Conservation (phyloP, 2,329 filamentous ascomycete species). For the Cordyceps farinosa region DNA sequence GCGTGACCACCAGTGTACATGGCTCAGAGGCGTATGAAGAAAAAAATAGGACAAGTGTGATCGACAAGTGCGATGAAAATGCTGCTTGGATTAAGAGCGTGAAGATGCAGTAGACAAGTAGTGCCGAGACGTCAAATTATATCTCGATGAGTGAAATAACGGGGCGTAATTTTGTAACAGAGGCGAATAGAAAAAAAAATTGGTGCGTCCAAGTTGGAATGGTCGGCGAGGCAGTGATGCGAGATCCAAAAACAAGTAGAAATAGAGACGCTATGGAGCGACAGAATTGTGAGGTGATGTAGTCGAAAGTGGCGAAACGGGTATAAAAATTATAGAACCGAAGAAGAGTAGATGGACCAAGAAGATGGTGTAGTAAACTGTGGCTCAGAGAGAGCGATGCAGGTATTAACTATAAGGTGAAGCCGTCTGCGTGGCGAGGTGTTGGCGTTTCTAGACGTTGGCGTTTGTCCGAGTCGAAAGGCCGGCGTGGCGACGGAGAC, state of each 20-base stretch:
- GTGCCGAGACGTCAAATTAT: conserved; percentile 15
- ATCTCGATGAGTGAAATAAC: not conserved
- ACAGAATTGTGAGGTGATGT: not conserved
- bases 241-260: conserved; percentile 14
- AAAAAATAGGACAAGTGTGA: not conserved
- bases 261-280: conserved; percentile 10
- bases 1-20: conserved; percentile 98
- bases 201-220: not conserved
- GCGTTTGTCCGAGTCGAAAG: not conserved
- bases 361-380: not conserved
- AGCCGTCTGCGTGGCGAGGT: not conserved
- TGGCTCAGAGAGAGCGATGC: not conserved
- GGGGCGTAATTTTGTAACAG: not conserved
- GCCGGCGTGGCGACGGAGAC: not conserved
- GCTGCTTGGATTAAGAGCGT: conserved; percentile 5
- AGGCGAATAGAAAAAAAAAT: not conserved
- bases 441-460: not conserved
- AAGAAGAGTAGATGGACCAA: conserved; percentile 26
- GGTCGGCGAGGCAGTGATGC: conserved; percentile 3
- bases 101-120: not conserved
- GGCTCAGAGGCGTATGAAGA: conserved; percentile 35
- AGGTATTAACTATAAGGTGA: not conserved
- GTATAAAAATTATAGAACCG: conserved; percentile 30
- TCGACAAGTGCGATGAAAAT: not conserved
- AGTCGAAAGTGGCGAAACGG: not conserved